Evolutionary conservation across 495 filamentous ascomycete species (phyloP).

Genomic region (Daldinia childiae): DNA sequence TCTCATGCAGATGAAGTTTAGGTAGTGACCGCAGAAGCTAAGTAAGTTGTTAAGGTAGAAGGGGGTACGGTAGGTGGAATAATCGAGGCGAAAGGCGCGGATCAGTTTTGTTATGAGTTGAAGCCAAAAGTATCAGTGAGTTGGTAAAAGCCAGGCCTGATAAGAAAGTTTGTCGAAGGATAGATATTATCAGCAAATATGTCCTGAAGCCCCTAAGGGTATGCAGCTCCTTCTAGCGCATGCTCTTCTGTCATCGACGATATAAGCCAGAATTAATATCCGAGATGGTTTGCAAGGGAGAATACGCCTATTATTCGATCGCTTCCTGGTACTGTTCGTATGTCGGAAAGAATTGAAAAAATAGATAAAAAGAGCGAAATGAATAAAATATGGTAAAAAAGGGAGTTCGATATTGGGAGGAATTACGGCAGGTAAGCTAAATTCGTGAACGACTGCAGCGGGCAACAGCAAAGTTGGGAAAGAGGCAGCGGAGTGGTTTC

Average conservation of each 20-base stretch:
- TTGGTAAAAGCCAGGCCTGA: conserved; percentile 3
- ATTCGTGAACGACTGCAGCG: neutral
- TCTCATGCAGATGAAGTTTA: neutral
- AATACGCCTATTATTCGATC: conserved; percentile 13
- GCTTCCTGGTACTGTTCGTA: neutral
- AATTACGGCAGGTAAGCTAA: neutral
- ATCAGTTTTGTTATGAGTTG: conserved; percentile 7
- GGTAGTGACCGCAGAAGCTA: neutral
- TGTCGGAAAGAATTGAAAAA: conserved; percentile 1
- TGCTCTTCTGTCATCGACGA: conserved; percentile 20
- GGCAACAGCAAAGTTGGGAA: conserved; percentile 15
- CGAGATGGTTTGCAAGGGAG: conserved; percentile 12
- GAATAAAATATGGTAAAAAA: neutral
- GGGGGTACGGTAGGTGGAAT: neutral
- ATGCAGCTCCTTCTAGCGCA: conserved; percentile 30
- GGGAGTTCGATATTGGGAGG: neutral
- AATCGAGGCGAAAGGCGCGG: conserved; percentile 4
- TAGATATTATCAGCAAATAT: conserved; percentile 9
- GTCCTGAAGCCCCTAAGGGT: conserved; percentile 22
- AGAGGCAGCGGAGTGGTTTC: conserved; percentile 21
- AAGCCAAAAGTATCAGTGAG: neutral
- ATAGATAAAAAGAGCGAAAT: conserved; percentile 3
- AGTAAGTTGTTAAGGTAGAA: neutral
- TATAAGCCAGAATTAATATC: neutral
- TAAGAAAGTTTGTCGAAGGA: conserved; percentile 1